These are phyloP conservation scores for Stachybotrys echinatus DNA, from an alignment of 2,329 filamentous ascomycete genomes.

Conservation along the genomic window DNA sequence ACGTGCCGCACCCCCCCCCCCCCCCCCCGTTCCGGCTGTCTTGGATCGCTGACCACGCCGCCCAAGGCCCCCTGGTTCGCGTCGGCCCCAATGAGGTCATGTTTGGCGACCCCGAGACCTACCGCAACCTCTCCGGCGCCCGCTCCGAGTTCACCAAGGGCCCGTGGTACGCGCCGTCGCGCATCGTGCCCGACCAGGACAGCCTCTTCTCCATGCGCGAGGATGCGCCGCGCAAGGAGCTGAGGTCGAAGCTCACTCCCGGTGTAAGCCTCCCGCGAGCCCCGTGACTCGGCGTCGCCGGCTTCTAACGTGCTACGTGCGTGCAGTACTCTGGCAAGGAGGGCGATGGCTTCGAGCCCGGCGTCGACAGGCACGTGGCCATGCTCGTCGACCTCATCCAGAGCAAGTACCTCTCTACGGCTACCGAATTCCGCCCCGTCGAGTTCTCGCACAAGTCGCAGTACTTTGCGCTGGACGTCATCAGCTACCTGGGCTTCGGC, in stretches of 20 bases:
- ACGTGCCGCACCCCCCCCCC: too few species aligned
- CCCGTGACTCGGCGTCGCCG: too few species aligned
- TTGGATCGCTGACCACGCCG: not conserved
- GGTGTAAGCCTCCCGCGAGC: too few species aligned
- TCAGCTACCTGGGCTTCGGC: conserved; percentile 18
- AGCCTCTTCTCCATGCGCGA: not conserved
- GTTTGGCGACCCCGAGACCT: not conserved
- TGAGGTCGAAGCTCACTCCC: not conserved
- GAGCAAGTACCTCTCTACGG: not conserved
- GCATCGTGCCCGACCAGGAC: not conserved
- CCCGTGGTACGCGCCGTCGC: not conserved
- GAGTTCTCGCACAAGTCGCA: not conserved
- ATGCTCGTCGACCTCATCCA: not conserved
- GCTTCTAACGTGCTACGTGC: too few species aligned
- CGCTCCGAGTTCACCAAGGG: not conserved
- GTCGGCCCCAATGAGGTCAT: not conserved
- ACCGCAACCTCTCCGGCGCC: not conserved
- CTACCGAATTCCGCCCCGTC: not conserved
- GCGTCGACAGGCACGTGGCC: not conserved
- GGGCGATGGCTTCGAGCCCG: not conserved
- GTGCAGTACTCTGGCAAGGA: not conserved
- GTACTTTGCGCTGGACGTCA: conserved; percentile 16
- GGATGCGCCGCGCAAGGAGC: not conserved
- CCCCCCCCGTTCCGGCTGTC: too few species aligned
- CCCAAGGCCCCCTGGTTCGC: not conserved